Conservation (phyloP, 1,139 yeast species). For the Eremothecium cymbalariae region DNA sequence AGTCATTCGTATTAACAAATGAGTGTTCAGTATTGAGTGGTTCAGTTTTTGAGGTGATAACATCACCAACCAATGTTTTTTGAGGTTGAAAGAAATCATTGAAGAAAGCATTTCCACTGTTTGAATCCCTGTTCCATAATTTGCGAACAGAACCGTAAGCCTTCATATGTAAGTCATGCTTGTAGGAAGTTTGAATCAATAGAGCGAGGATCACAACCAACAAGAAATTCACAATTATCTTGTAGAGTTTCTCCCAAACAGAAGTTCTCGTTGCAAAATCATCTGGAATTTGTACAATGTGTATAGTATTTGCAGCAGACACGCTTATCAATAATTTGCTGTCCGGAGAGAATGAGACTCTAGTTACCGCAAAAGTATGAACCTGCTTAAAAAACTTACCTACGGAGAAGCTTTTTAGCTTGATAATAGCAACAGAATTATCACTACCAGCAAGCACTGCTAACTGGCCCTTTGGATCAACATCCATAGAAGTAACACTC, state of each 20-base stretch:
- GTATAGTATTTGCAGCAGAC: conserved; percentile 72
- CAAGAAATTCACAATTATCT: conserved; percentile 42
- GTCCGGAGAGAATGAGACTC: conserved; percentile 59
- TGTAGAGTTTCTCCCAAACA: conserved; percentile 30
- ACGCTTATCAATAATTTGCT: conserved; percentile 66
- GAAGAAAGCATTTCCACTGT: conserved; percentile 25
- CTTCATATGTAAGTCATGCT: conserved; percentile 35
- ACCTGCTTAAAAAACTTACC: conserved; percentile 48
- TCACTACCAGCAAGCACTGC: conserved; percentile 74
- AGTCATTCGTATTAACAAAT: conserved; percentile 6
- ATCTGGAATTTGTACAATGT: conserved; percentile 54
- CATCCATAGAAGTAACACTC: conserved; percentile 66
- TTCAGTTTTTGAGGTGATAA: conserved; percentile 13
- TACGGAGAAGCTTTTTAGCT: conserved; percentile 43
- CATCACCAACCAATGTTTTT: conserved; percentile 21
- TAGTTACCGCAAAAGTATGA: conserved; percentile 77
- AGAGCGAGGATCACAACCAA: conserved; percentile 37
- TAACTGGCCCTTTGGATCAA: conserved; percentile 36
- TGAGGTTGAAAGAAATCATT: conserved; percentile 11
- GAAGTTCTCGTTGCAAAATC: conserved; percentile 42
- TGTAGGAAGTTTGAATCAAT: conserved; percentile 35
- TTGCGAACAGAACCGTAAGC: conserved; percentile 15
- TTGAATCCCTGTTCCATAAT: conserved; percentile 25
- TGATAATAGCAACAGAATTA: conserved; percentile 52
- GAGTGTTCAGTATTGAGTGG: conserved; percentile 9